Base-by-base conservation (phyloP, 345 rosid species). In the Passiflora organensis region DNA sequence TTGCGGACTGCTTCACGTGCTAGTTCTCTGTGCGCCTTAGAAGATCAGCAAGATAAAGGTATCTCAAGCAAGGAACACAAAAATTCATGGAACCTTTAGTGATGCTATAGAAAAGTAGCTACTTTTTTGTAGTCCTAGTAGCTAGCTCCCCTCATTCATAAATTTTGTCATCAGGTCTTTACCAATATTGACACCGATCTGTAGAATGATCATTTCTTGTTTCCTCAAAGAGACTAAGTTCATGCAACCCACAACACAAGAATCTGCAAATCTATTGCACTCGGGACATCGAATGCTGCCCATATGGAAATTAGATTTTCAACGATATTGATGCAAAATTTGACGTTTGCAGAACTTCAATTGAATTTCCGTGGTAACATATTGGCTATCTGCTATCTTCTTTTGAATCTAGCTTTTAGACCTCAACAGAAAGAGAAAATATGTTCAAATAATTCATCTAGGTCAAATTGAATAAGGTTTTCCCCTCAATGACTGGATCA, bases 1-100 rank as follows among this genome's bases (percentile, higher is more conserved):
- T 91, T 88, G 52, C 80, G 79, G 67, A 91, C 98, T 37, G 93
- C 96, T 75, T 88, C 93, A 34, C 81, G 84, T 43, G 78, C 90
- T 44, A 88, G 55, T 58, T 86, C 85, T 59, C 89, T 75, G 58
- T 86, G 95, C 66, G 63, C 52, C 96, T 88, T 67, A 71, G 10
- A 56, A 44, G 62, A 43, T n/a, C 34, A 52, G 21, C 1, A 23
- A 37, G 11, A 28, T 34, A 25, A 15, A 17, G 13, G 37, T 24
- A 54, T 6, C 36, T 62, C 48, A 53, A 55, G 50, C 28, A 60
- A 12, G 39, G 39, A 6, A 5, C 12, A 36, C 39, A 6, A 36
- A 6, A 5, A 12, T 36, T 5, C 6, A 36, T 36, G 39, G 39
- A 36, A 36, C 39, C n/a, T n/a, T n/a, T n/a, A n/a, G n/a, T n/a